These are phyloP conservation scores for Auricularia heimuer DNA, from an alignment of 768 basidiomycete species.

Conservation along the genomic window DNA sequence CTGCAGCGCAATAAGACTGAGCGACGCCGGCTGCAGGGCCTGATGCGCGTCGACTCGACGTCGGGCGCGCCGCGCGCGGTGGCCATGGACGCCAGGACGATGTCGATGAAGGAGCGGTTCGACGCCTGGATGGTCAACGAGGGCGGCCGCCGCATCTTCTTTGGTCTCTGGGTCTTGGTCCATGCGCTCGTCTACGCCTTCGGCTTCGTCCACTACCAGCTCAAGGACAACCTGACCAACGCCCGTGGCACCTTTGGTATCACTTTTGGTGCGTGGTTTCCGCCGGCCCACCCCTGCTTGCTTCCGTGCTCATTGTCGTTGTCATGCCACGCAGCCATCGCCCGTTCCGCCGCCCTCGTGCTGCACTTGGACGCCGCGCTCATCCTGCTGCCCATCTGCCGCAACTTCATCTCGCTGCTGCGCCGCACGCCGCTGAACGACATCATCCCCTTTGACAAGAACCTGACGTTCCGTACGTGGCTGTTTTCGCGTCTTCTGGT, in stretches of 20 bases:
- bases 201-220: constrained; percentile 65
- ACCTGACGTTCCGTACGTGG: constrained; percentile 55
- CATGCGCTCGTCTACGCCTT: constrained; percentile 70
- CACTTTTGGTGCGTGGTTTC: constrained; percentile 53
- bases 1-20: constrained; percentile 84
- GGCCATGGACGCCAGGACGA: constrained; percentile 26
- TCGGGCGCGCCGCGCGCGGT: constrained; percentile 18
- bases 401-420: constrained; percentile 85
- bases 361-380: constrained; percentile 87
- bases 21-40: constrained; percentile 70
- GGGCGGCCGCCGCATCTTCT: constrained; percentile 70
- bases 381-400: constrained; percentile 91
- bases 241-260: constrained; percentile 66
- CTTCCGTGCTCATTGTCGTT: not conserved
- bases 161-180: constrained; percentile 69
- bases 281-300: not conserved
- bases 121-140: constrained; percentile 92
- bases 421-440: constrained; percentile 78
- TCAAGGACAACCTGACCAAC: constrained; percentile 65
- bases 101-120: constrained; percentile 36
- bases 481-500: too few species aligned
- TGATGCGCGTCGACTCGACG: constrained; percentile 52
- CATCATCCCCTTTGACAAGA: constrained; percentile 89
- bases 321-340: constrained; percentile 50
- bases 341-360: constrained; percentile 80